Base-by-base conservation (phyloP, 2,329 filamentous ascomycete species). In the Onygena corvina region DNA sequence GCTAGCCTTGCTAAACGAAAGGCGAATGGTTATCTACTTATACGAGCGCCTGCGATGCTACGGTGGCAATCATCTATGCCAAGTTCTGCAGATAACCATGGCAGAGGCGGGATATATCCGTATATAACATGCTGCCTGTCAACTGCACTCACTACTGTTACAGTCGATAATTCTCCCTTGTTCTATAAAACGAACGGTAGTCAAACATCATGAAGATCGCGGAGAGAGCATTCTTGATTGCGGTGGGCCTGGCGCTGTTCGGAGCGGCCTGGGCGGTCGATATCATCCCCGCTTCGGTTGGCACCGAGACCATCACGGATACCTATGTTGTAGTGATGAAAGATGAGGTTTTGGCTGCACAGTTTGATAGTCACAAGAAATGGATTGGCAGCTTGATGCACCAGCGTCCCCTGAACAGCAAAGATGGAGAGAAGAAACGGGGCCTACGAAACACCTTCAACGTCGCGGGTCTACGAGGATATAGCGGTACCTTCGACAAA, bases 281-380 rank as follows among this genome's bases (percentile, higher is more conserved):
- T 14, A 51, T 53, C 20, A 44, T 47, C 23, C 47, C 51, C 35
- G 27, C 31, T 14, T 36, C 20, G 4, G 14, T 34, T 14, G n/a
- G 16, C 2, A 30, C 31, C 12, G 35, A 49, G 34, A 40, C 47
- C 11, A 51, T 53, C n/a, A 46, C 51, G 4, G 35, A 49, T 27
- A 46, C 46, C n/a, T 53, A 53, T 38, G 48, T 53, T n/a, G 46
- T 51, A 29, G 49, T 53, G 46, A 53, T 53, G 51, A 49, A 49
- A 20, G 40, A 51, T 36, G 46, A 29, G 2, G 11, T 53, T 12
- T 42, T 46, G 11, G 16, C 30, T n/a, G 18, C 23, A 7, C 25
- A 31, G 4, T 51, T 53, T 23, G 38, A 48, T 36, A 18, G 30
- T 34, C 51, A 53, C 33, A 38, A 18, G 29, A 14, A 23, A 20